Conservation (phyloP, 2,329 filamentous ascomycete species). For the Diaporthe australafricana region DNA sequence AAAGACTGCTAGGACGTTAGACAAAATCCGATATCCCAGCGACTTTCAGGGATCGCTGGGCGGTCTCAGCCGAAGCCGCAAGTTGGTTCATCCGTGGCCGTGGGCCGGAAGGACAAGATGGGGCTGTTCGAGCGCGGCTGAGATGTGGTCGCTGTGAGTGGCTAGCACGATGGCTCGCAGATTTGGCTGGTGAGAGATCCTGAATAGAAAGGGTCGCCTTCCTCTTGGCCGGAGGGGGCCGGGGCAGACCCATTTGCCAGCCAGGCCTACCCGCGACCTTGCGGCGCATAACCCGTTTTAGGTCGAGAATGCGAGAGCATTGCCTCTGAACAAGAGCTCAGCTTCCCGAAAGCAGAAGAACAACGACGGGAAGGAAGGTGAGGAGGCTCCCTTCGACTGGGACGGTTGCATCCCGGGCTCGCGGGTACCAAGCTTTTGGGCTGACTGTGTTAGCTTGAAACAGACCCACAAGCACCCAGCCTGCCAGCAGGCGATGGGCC, state of each 20-base stretch:
- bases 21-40: constrained; percentile 3
- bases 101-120: neutral
- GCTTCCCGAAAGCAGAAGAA: constrained; percentile 8
- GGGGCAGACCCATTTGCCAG: neutral
- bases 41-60: neutral
- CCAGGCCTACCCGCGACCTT: neutral
- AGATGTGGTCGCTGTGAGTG: neutral
- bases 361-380: constrained; percentile 2
- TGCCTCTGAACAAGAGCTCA: neutral
- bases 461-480: neutral
- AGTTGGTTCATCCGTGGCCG: constrained; percentile 24
- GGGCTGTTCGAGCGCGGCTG: constrained; percentile 13
- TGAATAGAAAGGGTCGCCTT: constrained; percentile 15
- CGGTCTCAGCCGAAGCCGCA: constrained; percentile 26
- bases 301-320: neutral
- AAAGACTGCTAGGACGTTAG: constrained; percentile 21
- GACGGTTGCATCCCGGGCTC: constrained; percentile 26
- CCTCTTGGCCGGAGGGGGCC: neutral
- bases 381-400: neutral
- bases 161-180: neutral
- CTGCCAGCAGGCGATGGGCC: neutral
- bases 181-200: constrained; percentile 13
- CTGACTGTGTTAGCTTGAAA: constrained; percentile 7
- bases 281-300: neutral
- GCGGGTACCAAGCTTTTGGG: constrained; percentile 25